Evolutionary conservation across 257 asterid genomes (phyloP), one percentile per base, ranked within the genome.

Genomic region (Handroanthus guayacan): DNA sequence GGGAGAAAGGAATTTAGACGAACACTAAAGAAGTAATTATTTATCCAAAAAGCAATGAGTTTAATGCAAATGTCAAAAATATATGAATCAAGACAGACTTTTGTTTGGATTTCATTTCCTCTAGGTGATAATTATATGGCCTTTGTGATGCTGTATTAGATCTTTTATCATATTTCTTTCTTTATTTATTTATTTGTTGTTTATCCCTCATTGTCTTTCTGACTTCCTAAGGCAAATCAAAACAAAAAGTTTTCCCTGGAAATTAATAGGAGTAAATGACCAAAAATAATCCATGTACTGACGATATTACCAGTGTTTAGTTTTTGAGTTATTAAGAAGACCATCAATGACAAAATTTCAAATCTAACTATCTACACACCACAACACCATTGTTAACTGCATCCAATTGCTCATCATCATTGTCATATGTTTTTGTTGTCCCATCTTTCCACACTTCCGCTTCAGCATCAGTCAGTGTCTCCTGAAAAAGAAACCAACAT

Each of bases 381-480:
- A 18, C 96, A 48, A 76, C 96, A 9, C 84, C 90, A 77, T 87
- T 89, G 60, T 76, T 86, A 73, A 80, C 88, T 7, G 97, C 97
- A 69, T 84, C 89, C 80, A 94, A 71, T 45, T 96, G 93, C 84
- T 85, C 88, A 2, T 90, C 89, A 36, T 86, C 92, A 61, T 79
- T 80, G 43, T 63, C 85, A 50, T 74, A 82, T 50, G 83, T 62
- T 55, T 77, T 79, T 62, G 67, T n/a, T 71, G 76, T 57, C 79
- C 79, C 81, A 62, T 84, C 82, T 76, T 82, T 81, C 11, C 48
- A 76, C 48, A 56, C 80, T 70, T 63, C 76, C 13, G 79, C 84
- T 63, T 81, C 91, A 0, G 72, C 72, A 77, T 8, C 84, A 20
- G 83, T 37, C 34, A 34, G 48, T 13, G 85, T 70, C 78, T 92